Conservation (phyloP, 345 rosid species). For the Linum trigynum region DNA sequence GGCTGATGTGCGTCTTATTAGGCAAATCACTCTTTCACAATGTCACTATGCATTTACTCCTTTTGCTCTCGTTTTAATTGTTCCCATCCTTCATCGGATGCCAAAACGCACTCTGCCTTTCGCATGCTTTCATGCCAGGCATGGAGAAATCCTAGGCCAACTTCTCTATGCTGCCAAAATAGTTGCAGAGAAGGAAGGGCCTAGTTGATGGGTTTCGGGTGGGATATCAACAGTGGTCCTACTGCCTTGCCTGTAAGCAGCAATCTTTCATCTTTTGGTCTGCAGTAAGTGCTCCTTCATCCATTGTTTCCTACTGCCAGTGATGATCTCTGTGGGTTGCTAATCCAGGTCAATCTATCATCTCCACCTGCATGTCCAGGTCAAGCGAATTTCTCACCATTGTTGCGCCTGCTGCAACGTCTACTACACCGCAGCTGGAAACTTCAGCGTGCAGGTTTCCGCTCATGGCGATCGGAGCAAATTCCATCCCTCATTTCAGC, state of each 20-base stretch:
- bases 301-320: no score
- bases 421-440: background rate
- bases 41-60: no score
- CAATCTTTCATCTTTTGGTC: background rate
- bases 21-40: no score
- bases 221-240: constrained; percentile 80
- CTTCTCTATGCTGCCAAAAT: constrained; percentile 69
- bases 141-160: constrained; percentile 57
- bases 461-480: no score
- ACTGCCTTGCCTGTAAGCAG: constrained; percentile 68
- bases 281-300: background rate
- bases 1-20: no score
- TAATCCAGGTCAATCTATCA: constrained; percentile 83
- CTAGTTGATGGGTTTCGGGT: constrained; percentile 79
- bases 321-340: background rate
- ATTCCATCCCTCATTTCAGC: no score
- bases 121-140: no score
- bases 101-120: no score
- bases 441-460: background rate
- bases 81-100: no score
- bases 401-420: background rate
- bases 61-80: no score
- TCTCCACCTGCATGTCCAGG: constrained; percentile 67
- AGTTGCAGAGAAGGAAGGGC: constrained; percentile 90
- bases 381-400: background rate